A percentile compares a stretch with the other conserved stretches of the same genome.
These are phyloP conservation scores for Atalantia buxifolia DNA, from an alignment of 345 rosid genomes.

Conservation along the genomic window DNA sequence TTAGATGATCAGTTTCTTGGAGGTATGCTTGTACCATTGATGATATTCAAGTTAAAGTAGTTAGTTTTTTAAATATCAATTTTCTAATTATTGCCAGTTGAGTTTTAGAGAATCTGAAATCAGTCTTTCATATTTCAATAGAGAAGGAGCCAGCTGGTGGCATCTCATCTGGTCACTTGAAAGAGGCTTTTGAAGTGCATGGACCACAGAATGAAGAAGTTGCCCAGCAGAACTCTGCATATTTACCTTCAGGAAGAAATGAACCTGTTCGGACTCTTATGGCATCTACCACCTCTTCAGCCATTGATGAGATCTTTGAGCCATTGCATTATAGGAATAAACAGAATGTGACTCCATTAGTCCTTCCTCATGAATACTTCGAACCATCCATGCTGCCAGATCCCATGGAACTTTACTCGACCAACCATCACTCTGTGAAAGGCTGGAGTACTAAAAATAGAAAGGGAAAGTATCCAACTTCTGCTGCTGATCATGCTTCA, in stretches of 20 bases:
- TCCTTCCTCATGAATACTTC: background rate
- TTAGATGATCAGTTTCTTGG: constrained; percentile 8
- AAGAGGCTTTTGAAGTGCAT: background rate
- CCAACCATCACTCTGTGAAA: background rate
- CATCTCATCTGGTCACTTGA: background rate
- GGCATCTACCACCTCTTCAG: background rate
- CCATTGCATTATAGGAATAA: background rate
- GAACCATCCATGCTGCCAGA: background rate
- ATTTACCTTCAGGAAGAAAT: constrained; percentile 12
- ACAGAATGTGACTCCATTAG: constrained; percentile 2
- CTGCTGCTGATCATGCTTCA: background rate
- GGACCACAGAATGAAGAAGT: background rate
- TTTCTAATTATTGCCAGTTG: background rate
- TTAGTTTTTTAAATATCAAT: background rate
- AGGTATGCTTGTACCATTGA: constrained; percentile 9
- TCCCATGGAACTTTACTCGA: background rate
- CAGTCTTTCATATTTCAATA: background rate
- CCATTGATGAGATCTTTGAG: background rate
- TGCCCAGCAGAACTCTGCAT: background rate
- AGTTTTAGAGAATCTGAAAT: constrained; percentile 5
- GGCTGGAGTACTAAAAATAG: background rate
- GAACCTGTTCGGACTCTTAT: background rate
- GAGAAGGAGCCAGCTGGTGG: constrained; percentile 14
- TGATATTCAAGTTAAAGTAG: background rate
- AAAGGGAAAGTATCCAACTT: background rate